phyloP scores from a whole-genome alignment of 2,329 filamentous ascomycete genomes.

The Microsporum ferrugineum region DNA sequence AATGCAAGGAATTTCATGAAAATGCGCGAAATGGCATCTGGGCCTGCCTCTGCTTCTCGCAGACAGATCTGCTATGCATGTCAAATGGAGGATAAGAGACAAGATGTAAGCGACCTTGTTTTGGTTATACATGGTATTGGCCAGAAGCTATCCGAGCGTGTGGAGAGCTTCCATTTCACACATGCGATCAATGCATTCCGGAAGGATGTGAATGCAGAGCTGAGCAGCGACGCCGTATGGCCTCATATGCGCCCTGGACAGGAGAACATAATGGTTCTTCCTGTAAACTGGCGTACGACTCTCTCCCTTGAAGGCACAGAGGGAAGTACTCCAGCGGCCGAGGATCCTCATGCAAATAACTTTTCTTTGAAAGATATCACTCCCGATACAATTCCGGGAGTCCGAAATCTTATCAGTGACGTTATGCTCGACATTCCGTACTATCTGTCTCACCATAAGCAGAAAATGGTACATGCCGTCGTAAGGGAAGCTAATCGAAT shows the following conservation, averaged over 20 bases:
- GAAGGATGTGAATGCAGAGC: constrained; percentile 72
- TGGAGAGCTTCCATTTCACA: constrained; percentile 95
- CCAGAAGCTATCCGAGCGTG: constrained; percentile 85
- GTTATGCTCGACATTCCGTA: constrained; percentile 98
- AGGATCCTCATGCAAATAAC: constrained; percentile 48
- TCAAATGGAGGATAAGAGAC: constrained; percentile 50
- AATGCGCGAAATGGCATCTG: constrained; percentile 26
- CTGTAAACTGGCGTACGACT: constrained; percentile 85
- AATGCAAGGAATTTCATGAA: constrained; percentile 34
- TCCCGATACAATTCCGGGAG: constrained; percentile 74
- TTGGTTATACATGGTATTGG: constrained; percentile 92
- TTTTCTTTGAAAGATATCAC: constrained; percentile 80
- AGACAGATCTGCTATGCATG: constrained; percentile 43
- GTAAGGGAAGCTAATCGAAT: constrained; percentile 86
- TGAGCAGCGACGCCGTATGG: constrained; percentile 62
- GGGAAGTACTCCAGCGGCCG: constrained; percentile 40
- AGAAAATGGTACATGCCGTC: constrained; percentile 84
- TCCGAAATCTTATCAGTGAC: constrained; percentile 89
- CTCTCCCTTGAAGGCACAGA: constrained; percentile 77
- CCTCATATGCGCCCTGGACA: constrained; percentile 63
- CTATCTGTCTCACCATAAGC: constrained; percentile 91
- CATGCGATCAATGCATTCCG: constrained; percentile 89
- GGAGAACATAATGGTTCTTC: constrained; percentile 85
- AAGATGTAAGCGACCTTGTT: constrained; percentile 72
- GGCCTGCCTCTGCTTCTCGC: constrained; percentile 15